These are phyloP conservation scores for Thraustochytrium striatum DNA, from an alignment of 352 stramenopile genomes.

Conservation along the genomic window DNA sequence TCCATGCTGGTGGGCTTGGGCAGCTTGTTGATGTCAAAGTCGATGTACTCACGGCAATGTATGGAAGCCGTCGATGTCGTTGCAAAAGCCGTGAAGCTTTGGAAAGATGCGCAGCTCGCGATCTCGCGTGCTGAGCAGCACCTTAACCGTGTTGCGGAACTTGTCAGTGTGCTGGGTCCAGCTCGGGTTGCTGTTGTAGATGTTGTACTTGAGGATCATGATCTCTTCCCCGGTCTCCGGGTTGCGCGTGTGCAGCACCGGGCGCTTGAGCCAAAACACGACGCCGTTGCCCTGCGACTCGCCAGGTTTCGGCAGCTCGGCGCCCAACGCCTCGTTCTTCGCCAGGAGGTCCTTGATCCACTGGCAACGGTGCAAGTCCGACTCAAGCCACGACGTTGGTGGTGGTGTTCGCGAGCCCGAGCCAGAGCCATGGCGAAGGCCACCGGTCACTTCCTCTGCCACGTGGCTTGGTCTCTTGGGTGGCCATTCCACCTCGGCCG, in stretches of 20 bases:
- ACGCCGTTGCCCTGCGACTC: not conserved
- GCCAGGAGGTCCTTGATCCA: not conserved
- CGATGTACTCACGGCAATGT: slow-evolving; percentile 45
- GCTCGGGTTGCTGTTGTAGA: slow-evolving; percentile 40
- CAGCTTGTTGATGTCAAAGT: not conserved
- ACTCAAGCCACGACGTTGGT: not conserved
- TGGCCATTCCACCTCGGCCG: not conserved
- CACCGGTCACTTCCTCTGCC: not conserved
- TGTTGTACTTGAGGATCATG: slow-evolving; percentile 48
- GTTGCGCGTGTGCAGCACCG: slow-evolving; percentile 37
- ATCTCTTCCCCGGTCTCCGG: slow-evolving; percentile 15
- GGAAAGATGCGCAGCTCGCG: slow-evolving; percentile 28
- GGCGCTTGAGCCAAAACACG: slow-evolving; percentile 43
- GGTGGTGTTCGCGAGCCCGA: not conserved
- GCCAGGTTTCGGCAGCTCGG: not conserved
- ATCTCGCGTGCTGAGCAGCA: slow-evolving; percentile 4
- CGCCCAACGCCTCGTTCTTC: not conserved
- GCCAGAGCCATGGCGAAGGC: not conserved
- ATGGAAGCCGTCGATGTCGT: slow-evolving; percentile 32
- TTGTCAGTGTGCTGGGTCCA: slow-evolving; percentile 50
- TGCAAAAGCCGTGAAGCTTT: slow-evolving; percentile 47
- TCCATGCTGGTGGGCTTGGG: not conserved
- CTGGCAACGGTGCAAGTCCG: slow-evolving; percentile 39
- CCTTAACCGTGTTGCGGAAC: slow-evolving; percentile 45
- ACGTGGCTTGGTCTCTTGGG: not conserved